phyloP scores from a whole-genome alignment of 257 asterid species.

The Verbascum thapsus region DNA sequence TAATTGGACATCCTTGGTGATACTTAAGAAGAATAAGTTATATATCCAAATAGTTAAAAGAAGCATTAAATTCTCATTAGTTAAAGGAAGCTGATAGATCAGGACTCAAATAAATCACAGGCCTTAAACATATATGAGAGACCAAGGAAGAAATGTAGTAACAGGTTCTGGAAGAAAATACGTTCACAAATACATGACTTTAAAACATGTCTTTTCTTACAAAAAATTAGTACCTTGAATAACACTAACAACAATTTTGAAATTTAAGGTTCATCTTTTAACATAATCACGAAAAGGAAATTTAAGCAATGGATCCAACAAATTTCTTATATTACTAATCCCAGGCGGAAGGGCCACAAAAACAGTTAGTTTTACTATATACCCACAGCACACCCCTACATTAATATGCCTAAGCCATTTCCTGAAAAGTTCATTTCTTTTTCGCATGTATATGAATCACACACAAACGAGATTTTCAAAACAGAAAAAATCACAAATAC shows the following conservation, averaged over 20 bases:
- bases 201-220: too few species aligned
- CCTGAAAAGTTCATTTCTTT: too few species aligned
- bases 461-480: constrained; percentile 4
- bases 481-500: background rate
- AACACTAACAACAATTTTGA: too few species aligned
- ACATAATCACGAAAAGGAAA: background rate
- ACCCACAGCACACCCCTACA: too few species aligned
- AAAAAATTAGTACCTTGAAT: too few species aligned
- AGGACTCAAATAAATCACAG: background rate
- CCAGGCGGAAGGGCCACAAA: too few species aligned
- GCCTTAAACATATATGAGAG: background rate
- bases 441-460: too few species aligned
- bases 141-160: background rate
- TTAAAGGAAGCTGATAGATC: background rate
- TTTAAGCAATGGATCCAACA: too few species aligned
- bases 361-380: too few species aligned
- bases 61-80: constrained; percentile 1
- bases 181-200: background rate
- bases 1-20: background rate
- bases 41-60: background rate
- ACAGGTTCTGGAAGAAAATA: background rate
- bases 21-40: background rate
- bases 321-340: too few species aligned
- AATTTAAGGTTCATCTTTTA: background rate
- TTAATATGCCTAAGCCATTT: too few species aligned